Base-by-base conservation (phyloP, 441 rosid species). In the Pelargonium fulgidum region DNA sequence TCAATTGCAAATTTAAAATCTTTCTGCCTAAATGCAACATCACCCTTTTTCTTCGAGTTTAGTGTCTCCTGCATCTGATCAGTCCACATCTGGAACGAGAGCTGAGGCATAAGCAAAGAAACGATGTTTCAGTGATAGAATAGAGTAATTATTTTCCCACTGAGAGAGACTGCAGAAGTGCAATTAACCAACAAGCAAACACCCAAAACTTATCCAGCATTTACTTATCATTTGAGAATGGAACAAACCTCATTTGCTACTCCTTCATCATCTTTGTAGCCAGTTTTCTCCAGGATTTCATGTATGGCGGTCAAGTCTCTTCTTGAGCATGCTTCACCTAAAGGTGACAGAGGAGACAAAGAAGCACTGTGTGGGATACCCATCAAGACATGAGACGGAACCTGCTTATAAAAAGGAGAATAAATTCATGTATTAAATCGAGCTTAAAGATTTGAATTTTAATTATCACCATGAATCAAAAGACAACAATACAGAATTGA, bases 61-160 rank as follows among this genome's bases (percentile, higher is more conserved):
- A 91, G 72, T 3, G 91, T 91, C 78, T 91, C 97, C 72, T 87
- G 89, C 98, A 91, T 91, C 82, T 93, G 94, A 73, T 88, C 87
- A n/a, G 97, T 93, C 98, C 98, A 90, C 92, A 93, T 91, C 70
- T 93, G 96, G 85, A 93, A 93, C 8, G 97, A 91, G 56, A 93
- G 97, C 97, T 93, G 89, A 73, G 72, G 65, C 10, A 19, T 20
- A 78, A 41, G 13, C 20, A n/a, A 70, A 45, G 59, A 80, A 45
- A 33, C 5, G 68, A 68, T 45, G 39, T 22, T 62, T 24, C 39
- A 62, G 9, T 11, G 26, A 22, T 26, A 24, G 22, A 11, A 24
- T 4, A 0, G n/a, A 16, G 2, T 24, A 26, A 5, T n/a, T 44
- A 61, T 24, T 63, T 41, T 48, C 47, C 44, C 16, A 10, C 17